A percentile compares a stretch with the other conserved stretches of the same genome.
These are phyloP conservation scores for Amphibolis antarctica DNA, from an alignment of 106 monocot genomes.

Conservation along the genomic window DNA sequence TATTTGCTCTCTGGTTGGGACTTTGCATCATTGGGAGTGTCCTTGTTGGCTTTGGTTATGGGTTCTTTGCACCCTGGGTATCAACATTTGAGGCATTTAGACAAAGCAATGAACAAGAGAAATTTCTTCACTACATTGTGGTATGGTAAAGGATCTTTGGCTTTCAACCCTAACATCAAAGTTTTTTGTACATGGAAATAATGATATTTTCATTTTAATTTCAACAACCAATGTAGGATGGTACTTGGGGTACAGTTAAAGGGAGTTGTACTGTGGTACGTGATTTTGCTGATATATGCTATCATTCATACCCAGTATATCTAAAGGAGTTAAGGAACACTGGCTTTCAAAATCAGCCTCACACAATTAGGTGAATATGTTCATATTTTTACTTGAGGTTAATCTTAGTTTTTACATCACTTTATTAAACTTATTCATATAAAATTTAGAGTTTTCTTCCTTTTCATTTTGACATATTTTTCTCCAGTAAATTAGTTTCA, in stretches of 20 bases:
- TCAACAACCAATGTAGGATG: conserved; percentile 41
- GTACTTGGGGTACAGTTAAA: conserved; percentile 84
- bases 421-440: too few species aligned
- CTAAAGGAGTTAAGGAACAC: conserved; percentile 66
- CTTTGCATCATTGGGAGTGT: conserved; percentile 55
- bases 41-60: conserved; percentile 72
- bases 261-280: conserved; percentile 90
- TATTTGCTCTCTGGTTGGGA: conserved; percentile 55
- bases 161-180: conserved; percentile 37
- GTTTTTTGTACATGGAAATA: conserved; percentile 16
- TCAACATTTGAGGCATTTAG: conserved; percentile 91
- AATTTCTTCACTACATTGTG: conserved; percentile 57
- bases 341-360: conserved; percentile 19
- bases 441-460: too few species aligned
- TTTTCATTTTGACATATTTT: too few species aligned
- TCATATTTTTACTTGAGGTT: neutral
- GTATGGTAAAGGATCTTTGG: conserved; percentile 19
- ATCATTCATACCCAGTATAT: conserved; percentile 65
- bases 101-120: conserved; percentile 37
- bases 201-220: neutral
- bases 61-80: conserved; percentile 82
- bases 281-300: conserved; percentile 86
- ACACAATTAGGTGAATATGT: conserved; percentile 47
- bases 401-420: neutral
- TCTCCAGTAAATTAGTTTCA: too few species aligned